Evolutionary conservation across 345 rosid genomes (phyloP).

Genomic region (Gossypium stocksii): DNA sequence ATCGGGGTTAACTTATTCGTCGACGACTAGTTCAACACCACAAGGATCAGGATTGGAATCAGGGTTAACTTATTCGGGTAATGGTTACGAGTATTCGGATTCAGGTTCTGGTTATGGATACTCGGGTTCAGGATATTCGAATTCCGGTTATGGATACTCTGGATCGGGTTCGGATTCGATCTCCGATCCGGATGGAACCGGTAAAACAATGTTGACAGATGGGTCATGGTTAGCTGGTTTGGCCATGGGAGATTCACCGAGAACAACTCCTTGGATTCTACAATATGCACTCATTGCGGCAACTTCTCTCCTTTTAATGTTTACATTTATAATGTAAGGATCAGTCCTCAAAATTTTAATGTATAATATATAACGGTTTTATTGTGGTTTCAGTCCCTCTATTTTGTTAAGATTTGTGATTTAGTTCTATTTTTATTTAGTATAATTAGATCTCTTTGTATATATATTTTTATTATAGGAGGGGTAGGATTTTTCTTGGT

Average conservation of each 20-base stretch:
- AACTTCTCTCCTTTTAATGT: no score
- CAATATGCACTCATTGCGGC: no score
- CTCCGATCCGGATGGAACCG: not conserved
- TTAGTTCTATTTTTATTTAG: no score
- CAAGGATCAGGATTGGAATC: constrained; percentile 19
- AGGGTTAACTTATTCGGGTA: constrained; percentile 2
- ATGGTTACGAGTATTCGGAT: constrained; percentile 26
- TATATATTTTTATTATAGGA: no score
- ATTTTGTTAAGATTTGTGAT: no score
- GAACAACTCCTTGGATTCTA: constrained; percentile 7
- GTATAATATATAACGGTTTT: no score
- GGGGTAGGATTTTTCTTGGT: no score
- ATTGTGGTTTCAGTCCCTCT: no score
- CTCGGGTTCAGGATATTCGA: constrained; percentile 18
- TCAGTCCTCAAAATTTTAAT: no score
- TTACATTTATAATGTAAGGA: no score
- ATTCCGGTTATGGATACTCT: not conserved
- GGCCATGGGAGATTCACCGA: constrained; percentile 73
- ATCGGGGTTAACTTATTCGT: constrained; percentile 4
- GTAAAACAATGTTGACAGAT: constrained; percentile 57
- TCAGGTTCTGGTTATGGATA: constrained; percentile 25
- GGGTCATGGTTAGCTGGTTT: constrained; percentile 88
- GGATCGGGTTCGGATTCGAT: not conserved
- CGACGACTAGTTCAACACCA: constrained; percentile 31
- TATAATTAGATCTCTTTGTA: no score